Conservation (phyloP, 2,329 filamentous ascomycete species). For the Microdochium nivale region DNA sequence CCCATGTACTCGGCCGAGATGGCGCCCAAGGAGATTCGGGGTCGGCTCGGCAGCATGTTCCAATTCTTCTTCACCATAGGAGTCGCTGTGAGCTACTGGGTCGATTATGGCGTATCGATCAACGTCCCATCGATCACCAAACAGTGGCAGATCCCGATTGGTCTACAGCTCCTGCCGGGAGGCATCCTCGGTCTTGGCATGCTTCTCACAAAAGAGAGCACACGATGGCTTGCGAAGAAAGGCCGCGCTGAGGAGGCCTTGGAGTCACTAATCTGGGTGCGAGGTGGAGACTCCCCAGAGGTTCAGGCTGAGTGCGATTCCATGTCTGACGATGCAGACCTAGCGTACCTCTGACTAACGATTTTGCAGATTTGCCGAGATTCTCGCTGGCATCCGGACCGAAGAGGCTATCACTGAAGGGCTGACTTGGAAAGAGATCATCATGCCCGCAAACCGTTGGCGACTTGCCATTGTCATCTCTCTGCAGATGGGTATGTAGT, state of each 20-base stretch:
- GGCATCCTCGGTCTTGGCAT: conserved; percentile 37
- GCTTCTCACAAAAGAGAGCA: conserved; percentile 37
- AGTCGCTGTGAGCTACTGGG: conserved; percentile 31
- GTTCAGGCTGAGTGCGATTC: conserved; percentile 23
- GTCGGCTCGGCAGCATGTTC: conserved; percentile 32
- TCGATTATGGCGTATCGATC: conserved; percentile 36
- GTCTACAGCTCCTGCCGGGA: conserved; percentile 36
- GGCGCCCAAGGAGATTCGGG: conserved; percentile 36
- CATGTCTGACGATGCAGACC: no score
- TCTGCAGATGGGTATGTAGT: conserved; percentile 33
- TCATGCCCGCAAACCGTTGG: conserved; percentile 36
- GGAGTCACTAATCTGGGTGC: conserved; percentile 39
- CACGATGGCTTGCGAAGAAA: conserved; percentile 35
- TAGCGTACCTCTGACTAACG: conserved; percentile 1
- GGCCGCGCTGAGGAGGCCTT: conserved; percentile 35
- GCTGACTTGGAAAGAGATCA: conserved; percentile 34
- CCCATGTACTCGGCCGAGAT: conserved; percentile 37
- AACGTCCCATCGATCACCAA: conserved; percentile 25
- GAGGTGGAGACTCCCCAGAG: conserved; percentile 29
- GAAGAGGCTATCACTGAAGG: conserved; percentile 34
- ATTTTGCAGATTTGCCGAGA: conserved; percentile 25
- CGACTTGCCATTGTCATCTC: conserved; percentile 38
- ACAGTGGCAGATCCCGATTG: conserved; percentile 43
- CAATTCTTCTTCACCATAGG: conserved; percentile 35
- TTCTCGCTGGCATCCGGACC: conserved; percentile 35